phyloP scores from a whole-genome alignment of 345 rosid genomes.

The Diplotaxis tenuifolia region DNA sequence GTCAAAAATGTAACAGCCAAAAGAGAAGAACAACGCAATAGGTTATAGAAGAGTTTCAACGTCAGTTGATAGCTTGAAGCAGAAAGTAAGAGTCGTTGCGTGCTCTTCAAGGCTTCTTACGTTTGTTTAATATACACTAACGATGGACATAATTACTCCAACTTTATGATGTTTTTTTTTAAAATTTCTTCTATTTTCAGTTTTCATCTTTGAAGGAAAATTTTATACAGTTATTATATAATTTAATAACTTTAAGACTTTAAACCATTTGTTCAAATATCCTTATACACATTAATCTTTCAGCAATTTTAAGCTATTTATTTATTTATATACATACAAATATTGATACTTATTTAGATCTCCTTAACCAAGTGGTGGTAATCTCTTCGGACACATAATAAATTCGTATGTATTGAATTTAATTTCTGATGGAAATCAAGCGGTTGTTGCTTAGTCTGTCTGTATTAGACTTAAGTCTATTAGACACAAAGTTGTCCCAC shows the following conservation, averaged over 20 bases:
- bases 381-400: too few species aligned
- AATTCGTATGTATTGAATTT: too few species aligned
- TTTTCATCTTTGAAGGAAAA: background rate
- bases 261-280: background rate
- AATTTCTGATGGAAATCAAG: too few species aligned
- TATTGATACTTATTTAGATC: too few species aligned
- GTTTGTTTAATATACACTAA: constrained; percentile 15
- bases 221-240: background rate
- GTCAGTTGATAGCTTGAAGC: background rate
- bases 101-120: constrained; percentile 22
- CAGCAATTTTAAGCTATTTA: background rate
- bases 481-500: too few species aligned
- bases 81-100: constrained; percentile 10
- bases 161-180: background rate
- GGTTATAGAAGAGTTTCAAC: background rate
- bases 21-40: constrained; percentile 27
- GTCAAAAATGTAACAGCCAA: constrained; percentile 29
- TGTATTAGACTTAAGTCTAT: too few species aligned
- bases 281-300: background rate
- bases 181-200: background rate
- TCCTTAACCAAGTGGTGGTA: too few species aligned
- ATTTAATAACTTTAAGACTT: background rate
- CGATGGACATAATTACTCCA: constrained; percentile 5
- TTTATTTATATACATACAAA: background rate
- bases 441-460: too few species aligned